These are phyloP conservation scores for Fusarium circinatum DNA, from an alignment of 2,329 filamentous ascomycete species.

Conservation along the genomic window DNA sequence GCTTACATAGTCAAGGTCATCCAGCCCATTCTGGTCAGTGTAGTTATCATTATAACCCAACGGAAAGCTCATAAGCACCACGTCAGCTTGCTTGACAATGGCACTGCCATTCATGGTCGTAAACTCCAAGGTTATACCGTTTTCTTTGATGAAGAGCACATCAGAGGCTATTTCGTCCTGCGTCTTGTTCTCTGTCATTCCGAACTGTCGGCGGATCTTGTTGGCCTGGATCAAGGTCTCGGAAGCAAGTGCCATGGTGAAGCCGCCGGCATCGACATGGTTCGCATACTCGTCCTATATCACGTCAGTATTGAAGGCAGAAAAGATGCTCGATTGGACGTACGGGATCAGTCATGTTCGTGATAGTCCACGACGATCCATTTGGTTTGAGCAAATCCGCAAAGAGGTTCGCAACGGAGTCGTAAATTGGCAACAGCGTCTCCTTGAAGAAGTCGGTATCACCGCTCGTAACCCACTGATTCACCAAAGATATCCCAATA, in stretches of 20 bases:
- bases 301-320: no score
- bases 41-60: conserved; percentile 5
- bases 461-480: conserved; percentile 3
- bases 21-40: not conserved
- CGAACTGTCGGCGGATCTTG: not conserved
- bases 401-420: not conserved
- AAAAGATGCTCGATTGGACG: accelerated
- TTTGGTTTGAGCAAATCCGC: not conserved
- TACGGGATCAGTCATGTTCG: conserved; percentile 1
- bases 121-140: not conserved
- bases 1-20: not conserved
- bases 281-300: conserved; percentile 1
- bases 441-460: conserved; percentile 1
- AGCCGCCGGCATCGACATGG: not conserved
- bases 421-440: not conserved
- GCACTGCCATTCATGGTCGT: not conserved
- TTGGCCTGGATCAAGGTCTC: not conserved
- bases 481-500: not conserved
- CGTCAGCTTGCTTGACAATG: not conserved
- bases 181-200: not conserved
- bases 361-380: conserved; percentile 1
- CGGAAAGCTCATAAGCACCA: not conserved
- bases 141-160: not conserved
- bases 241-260: not conserved
- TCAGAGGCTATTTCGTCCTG: not conserved